Evolutionary conservation across 1,284 basidiomycete species (phyloP), one percentile per base, ranked within the genome.

Genomic region (Golubevia pallescens): DNA sequence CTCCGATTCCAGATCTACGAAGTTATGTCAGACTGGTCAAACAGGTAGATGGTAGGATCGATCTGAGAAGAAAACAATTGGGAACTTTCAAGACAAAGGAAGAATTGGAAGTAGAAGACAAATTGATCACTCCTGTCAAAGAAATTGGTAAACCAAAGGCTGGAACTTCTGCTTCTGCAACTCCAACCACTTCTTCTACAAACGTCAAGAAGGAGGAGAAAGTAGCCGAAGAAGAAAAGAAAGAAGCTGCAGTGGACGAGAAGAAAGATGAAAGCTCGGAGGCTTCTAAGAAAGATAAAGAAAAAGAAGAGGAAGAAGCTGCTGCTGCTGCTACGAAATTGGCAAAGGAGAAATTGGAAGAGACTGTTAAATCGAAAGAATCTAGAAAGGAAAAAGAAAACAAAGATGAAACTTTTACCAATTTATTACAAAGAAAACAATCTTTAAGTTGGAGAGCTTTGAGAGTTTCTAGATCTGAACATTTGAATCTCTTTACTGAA

Each of bases 401-500:
- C 7, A 13, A 56, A 21, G 24, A 2, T 21, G 20, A 28, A 56
- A 10, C 5, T 56, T 13, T 32, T 56, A 6, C 20, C 7, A 28
- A 21, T 32, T 56, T 32, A 13, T 7, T 56, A 21, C 7, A 56
- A 28, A 56, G 20, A 1, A 56, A 56, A 65, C 74, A 80, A 65
- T 71, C 75, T 58, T 61, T 80, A n/a, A 71, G 73, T 19, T 80
- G 78, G 78, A 69, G 78, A 19, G 76, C 78, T 8, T 57, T 80
- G 54, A 70, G 78, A 5, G 67, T 74, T 5, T 74, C 71, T 1
- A 71, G 66, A 34, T 62, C 58, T 2, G 66, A 70, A 16, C 67
- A 71, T 10, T 52, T 80, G 56, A 74, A 75, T 53, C 61, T 80
- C 23, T 70, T 80, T 28, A 66, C 67, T 14, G 65, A 67, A 38